Conservation (phyloP, 805 yeast genomes). For the Komagataella kurtzmanii region DNA sequence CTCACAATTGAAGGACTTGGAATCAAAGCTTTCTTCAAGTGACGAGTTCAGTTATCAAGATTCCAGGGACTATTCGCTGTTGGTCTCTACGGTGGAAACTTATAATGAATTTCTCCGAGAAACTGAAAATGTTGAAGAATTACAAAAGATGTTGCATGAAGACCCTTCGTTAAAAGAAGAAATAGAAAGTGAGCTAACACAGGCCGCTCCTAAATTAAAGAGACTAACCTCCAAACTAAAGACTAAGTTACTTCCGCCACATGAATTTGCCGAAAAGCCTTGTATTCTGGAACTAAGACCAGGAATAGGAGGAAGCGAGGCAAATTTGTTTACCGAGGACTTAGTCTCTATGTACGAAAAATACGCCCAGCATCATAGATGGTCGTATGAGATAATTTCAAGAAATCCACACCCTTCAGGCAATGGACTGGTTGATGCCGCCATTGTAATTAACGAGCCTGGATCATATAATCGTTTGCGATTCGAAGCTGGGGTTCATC, state of each 20-base stretch:
- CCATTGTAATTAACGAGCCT: constrained; percentile 56
- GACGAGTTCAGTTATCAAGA: constrained; percentile 28
- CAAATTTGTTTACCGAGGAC: constrained; percentile 75
- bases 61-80: constrained; percentile 33
- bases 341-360: constrained; percentile 69
- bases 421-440: constrained; percentile 64
- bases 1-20: constrained; percentile 26
- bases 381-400: constrained; percentile 56
- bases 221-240: constrained; percentile 33
- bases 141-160: constrained; percentile 21
- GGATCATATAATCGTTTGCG: constrained; percentile 66
- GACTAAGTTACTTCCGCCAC: constrained; percentile 55
- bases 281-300: constrained; percentile 82
- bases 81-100: constrained; percentile 28
- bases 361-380: constrained; percentile 48
- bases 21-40: constrained; percentile 26
- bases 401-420: constrained; percentile 43
- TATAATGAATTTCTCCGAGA: constrained; percentile 23
- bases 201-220: constrained; percentile 28
- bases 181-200: constrained; percentile 47
- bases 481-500: constrained; percentile 89
- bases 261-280: constrained; percentile 62
- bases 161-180: constrained; percentile 34
- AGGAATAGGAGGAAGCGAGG: constrained; percentile 94
- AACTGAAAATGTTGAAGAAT: constrained; percentile 17